These are phyloP conservation scores for Thermothelomyces thermophilus DNA, from an alignment of 2,329 filamentous ascomycete genomes.

Conservation along the genomic window DNA sequence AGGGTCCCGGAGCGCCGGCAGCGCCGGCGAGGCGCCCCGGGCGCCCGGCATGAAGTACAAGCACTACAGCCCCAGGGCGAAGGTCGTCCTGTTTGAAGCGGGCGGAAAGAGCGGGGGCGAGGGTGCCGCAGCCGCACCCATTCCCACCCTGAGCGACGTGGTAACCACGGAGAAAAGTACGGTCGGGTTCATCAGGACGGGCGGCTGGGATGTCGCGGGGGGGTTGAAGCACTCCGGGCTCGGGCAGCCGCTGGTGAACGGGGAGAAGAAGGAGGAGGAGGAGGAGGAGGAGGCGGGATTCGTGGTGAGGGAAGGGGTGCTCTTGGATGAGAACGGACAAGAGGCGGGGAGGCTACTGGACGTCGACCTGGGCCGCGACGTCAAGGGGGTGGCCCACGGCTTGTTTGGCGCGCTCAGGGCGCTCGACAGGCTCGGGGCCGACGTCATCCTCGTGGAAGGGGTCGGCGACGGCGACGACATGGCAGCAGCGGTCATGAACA, in stretches of 20 bases:
- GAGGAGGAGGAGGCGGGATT: constrained; percentile 28
- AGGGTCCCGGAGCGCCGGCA: constrained; percentile 46
- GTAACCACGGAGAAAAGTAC: constrained; percentile 11
- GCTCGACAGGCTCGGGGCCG: constrained; percentile 70
- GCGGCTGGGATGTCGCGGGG: constrained; percentile 43
- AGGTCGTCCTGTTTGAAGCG: constrained; percentile 71
- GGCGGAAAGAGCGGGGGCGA: constrained; percentile 12
- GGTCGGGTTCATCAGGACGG: constrained; percentile 51
- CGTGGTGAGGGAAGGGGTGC: constrained; percentile 36
- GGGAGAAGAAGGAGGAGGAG: constrained; percentile 14
- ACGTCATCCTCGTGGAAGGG: constrained; percentile 86
- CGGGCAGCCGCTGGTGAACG: constrained; percentile 11
- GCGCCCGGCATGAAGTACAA: constrained; percentile 99
- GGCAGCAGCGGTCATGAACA: constrained; percentile 81
- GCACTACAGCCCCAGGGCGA: constrained; percentile 89
- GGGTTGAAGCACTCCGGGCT: constrained; percentile 33
- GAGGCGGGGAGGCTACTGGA: constrained; percentile 50
- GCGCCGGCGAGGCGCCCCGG: constrained; percentile 56
- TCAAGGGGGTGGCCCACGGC: constrained; percentile 71
- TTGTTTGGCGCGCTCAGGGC: constrained; percentile 83
- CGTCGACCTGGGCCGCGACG: constrained; percentile 64
- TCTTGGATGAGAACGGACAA: constrained; percentile 31
- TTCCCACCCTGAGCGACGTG: too few species aligned
- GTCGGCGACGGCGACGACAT: constrained; percentile 73
- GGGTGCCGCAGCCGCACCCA: too few species aligned